phyloP scores from a whole-genome alignment of 805 yeast species.

The Kodamaea kaohsiungensis region DNA sequence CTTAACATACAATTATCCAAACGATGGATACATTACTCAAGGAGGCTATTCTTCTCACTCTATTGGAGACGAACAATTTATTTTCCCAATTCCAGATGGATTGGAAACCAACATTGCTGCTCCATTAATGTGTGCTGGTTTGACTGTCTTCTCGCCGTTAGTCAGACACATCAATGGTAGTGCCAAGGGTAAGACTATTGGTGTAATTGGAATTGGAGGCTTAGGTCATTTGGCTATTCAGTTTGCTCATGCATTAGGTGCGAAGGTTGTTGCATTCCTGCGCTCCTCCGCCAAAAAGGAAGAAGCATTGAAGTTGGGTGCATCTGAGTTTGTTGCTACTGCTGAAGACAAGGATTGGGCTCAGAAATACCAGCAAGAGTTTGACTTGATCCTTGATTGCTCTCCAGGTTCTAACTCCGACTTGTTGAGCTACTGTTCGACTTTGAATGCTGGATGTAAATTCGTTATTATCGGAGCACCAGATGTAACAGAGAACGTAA shows the following conservation, averaged over 20 bases:
- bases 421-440: constrained; percentile 19
- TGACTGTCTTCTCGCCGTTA: constrained; percentile 55
- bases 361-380: constrained; percentile 20
- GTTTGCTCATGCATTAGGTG: constrained; percentile 63
- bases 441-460: constrained; percentile 23
- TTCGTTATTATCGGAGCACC: constrained; percentile 32
- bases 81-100: constrained; percentile 49
- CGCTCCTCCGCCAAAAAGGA: constrained; percentile 50
- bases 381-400: constrained; percentile 52
- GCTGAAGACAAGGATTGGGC: constrained; percentile 36
- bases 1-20: constrained; percentile 53
- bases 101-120: constrained; percentile 45
- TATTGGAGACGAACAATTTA: constrained; percentile 45
- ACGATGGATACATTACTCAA: constrained; percentile 32
- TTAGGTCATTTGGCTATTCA: constrained; percentile 65
- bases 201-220: constrained; percentile 66
- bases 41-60: constrained; percentile 57
- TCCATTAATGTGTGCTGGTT: constrained; percentile 59
- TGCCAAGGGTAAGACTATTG: constrained; percentile 47
- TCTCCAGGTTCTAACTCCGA: constrained; percentile 35
- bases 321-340: constrained; percentile 54
- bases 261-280: constrained; percentile 60
- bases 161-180: constrained; percentile 39
- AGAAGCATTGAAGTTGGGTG: constrained; percentile 56
- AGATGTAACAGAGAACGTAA: constrained; percentile 20